Conservation (phyloP, 1,139 yeast genomes). For the Kodamaea derodonti region DNA sequence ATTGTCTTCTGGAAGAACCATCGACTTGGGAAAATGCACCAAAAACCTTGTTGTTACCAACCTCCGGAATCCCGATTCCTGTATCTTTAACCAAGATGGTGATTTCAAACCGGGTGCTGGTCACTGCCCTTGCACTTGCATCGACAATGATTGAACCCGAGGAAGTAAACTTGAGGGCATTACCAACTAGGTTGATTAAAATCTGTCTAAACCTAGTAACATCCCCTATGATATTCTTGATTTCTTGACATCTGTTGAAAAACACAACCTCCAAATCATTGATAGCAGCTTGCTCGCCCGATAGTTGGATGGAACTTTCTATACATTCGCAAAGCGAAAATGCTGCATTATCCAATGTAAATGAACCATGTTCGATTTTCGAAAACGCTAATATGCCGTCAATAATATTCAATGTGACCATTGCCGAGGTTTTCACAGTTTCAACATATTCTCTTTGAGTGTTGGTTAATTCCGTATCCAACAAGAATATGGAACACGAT, state of each 20-base stretch:
- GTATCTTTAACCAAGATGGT: slow-evolving; percentile 47
- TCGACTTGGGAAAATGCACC: slow-evolving; percentile 62
- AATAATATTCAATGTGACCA: slow-evolving; percentile 51
- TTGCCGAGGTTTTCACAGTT: slow-evolving; percentile 49
- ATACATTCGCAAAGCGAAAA: slow-evolving; percentile 50
- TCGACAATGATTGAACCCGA: slow-evolving; percentile 45
- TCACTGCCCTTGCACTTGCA: slow-evolving; percentile 26
- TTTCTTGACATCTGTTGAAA: slow-evolving; percentile 40
- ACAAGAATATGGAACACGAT: slow-evolving; percentile 51
- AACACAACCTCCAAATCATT: slow-evolving; percentile 48
- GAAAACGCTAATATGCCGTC: slow-evolving; percentile 58
- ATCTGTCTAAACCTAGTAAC: slow-evolving; percentile 52
- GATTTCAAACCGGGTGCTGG: slow-evolving; percentile 39
- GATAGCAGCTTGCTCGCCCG: slow-evolving; percentile 49
- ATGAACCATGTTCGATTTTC: slow-evolving; percentile 54
- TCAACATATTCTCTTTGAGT: slow-evolving; percentile 54
- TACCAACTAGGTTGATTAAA: slow-evolving; percentile 52
- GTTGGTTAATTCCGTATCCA: slow-evolving; percentile 46
- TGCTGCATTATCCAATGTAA: slow-evolving; percentile 43
- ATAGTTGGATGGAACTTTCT: slow-evolving; percentile 49
- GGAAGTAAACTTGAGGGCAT: slow-evolving; percentile 54
- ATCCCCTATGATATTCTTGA: slow-evolving; percentile 47
- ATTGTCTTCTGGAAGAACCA: slow-evolving; percentile 52
- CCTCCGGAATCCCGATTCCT: slow-evolving; percentile 59
- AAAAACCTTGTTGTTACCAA: slow-evolving; percentile 46